Conservation (phyloP, 169 alveolate genomes). For the Neospora caninum region DNA sequence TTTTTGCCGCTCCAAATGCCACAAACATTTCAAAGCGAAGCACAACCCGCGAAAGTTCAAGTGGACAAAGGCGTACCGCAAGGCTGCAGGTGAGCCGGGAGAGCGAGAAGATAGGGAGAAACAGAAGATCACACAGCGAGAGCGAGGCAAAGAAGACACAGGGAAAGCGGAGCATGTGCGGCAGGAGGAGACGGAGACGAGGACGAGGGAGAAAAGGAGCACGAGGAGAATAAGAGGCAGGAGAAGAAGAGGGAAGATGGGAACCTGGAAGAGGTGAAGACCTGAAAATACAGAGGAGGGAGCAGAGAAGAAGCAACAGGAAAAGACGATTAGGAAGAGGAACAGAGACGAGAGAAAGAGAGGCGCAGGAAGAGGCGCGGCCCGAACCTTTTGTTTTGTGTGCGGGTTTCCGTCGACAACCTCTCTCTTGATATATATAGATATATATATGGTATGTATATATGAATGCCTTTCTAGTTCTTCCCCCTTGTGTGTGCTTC, state of each 20-base stretch:
- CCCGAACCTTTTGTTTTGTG: too few relatives aligned
- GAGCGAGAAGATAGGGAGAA: background rate
- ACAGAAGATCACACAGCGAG: background rate
- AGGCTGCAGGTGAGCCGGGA: constrained; percentile 82
- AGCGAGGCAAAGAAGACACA: background rate
- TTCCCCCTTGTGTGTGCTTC: background rate
- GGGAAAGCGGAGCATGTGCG: background rate
- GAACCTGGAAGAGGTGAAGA: too few relatives aligned
- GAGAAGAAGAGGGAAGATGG: too few relatives aligned
- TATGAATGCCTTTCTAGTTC: too few relatives aligned
- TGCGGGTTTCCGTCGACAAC: too few relatives aligned
- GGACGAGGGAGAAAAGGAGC: too few relatives aligned
- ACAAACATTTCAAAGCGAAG: constrained; percentile 97
- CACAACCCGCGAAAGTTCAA: constrained; percentile 97
- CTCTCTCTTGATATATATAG: too few relatives aligned
- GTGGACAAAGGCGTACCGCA: constrained; percentile 99
- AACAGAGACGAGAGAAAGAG: background rate
- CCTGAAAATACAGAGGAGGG: background rate
- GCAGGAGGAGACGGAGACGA: too few relatives aligned
- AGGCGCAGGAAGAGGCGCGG: too few relatives aligned
- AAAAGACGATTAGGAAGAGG: background rate
- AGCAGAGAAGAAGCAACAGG: too few relatives aligned
- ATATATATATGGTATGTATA: too few relatives aligned
- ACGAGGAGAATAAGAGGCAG: too few relatives aligned
- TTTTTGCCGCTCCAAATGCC: constrained; percentile 98